A percentile compares a stretch with the other conserved stretches of the same genome.
These are phyloP conservation scores for Candida stauntonica DNA, from an alignment of 805 yeast genomes.

Conservation along the genomic window DNA sequence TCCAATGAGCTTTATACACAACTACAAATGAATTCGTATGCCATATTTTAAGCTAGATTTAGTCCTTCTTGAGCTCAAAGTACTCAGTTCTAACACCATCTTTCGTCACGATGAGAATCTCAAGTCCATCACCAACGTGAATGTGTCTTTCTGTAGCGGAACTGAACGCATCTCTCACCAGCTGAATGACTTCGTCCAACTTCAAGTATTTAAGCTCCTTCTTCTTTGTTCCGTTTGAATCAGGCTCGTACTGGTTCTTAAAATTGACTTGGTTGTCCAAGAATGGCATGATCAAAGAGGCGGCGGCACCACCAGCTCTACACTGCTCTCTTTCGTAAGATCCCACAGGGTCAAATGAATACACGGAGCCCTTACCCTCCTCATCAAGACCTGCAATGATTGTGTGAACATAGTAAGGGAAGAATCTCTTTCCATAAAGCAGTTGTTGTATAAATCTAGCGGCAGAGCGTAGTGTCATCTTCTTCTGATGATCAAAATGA, in stretches of 20 bases:
- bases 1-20: neutral
- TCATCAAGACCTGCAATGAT: constrained; percentile 88
- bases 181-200: constrained; percentile 78
- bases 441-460: constrained; percentile 90
- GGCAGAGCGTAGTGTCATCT: constrained; percentile 62
- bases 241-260: constrained; percentile 88
- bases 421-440: constrained; percentile 87
- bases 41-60: constrained; percentile 10
- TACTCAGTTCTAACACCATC: constrained; percentile 86
- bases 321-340: constrained; percentile 96
- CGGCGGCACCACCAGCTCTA: constrained; percentile 98
- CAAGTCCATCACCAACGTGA: constrained; percentile 96
- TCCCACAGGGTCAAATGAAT: constrained; percentile 97
- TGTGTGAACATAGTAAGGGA: constrained; percentile 96
- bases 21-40: neutral
- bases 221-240: constrained; percentile 60
- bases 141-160: constrained; percentile 98
- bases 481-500: constrained; percentile 81
- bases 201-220: constrained; percentile 58
- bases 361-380: constrained; percentile 87
- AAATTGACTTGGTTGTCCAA: constrained; percentile 95
- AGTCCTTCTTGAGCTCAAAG: constrained; percentile 87
- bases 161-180: constrained; percentile 90
- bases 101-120: constrained; percentile 84
- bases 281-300: constrained; percentile 93